Base-by-base conservation (phyloP, 2,329 filamentous ascomycete genomes). In the Talaromyces sp. region DNA sequence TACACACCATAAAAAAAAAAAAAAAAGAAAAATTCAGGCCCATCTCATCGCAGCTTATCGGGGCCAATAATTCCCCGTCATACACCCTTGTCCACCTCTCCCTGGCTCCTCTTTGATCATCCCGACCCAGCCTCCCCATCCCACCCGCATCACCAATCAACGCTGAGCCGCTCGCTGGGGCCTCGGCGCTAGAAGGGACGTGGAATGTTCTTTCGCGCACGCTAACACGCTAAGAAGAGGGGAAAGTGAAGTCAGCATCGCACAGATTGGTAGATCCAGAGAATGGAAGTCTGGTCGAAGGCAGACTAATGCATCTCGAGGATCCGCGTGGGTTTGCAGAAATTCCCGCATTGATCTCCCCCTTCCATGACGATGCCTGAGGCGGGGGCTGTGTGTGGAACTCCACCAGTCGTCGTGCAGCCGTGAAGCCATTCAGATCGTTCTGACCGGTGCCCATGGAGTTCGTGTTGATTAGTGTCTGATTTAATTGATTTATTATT, bases 141-240 rank as follows among this genome's bases (percentile, higher is more conserved):
- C 35, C 36, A 42, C 19, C 29, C 32, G 35, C n/a, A n/a, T n/a
- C 19, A 19, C 46, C 22, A 42, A 30, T n/a, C 27, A 33, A 29
- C n/a, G n/a, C 40, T 29, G 7, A 19, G 37, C 36, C 11, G 9
- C 4, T 9, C 24, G 24, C 30, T 16, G 6, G 33, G 32, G 30
- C 47, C 41, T 29, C 30, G 40, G n/a, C 47, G 59, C 62, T 64
- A 64, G 62, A 64, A 64, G 62, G 53, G 24, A 55, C 42, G 52
- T 61, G 53, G 60, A 63, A 63, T 35, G 45, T 58, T 51, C 54
- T 39, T 49, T 42, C 47, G 30, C 41, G 22, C 46, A 22, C 40
- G 24, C 19, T 27, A 19, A 39, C 7, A 39, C 36, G 16, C 36
- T 19, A 19, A 19, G 36, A 32, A 37, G 35, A n/a, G n/a, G n/a